Evolutionary conservation across 2,329 filamentous ascomycete genomes (phyloP), one percentile per base, ranked within the genome.

Genomic region (Alternaria brassicicola): DNA sequence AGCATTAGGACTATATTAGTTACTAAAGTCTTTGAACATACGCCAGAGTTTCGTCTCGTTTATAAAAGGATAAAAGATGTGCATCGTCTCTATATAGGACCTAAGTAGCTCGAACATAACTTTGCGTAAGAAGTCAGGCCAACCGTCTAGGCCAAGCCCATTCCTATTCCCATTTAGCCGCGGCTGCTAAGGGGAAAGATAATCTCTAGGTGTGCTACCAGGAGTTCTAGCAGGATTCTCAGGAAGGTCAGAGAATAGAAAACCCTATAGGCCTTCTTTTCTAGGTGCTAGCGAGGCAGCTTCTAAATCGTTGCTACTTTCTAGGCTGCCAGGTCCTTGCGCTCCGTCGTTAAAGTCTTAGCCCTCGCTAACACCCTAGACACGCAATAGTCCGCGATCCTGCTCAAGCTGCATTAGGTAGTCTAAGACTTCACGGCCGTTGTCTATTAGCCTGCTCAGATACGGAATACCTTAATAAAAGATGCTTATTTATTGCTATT

Each of bases 281-380:
- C 78, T 75, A n/a, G 81, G 76, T 19, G 78, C 78, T 35, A 78
- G 74, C 10, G 78, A 77, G 39, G 69, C 67, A 5, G 68, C 73
- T 55, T 81, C 79, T 25, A 78, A 77, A 23, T 78, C 74, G 59
- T 61, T 78, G 62, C 59, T 78, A 64, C 64, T 77, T 57, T 68
- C 75, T 43, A 60, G 74, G 43, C 70, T 76, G 17, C 66, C 67
- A 17, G 72, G 70, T 3, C 68, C 69, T 57, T 79, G 78, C 7
- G 76, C 73, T 50, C 78, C 80, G 23, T 85, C 81, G 43, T 85
- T 84, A 21, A 82, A 80, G 66, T 89, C 88, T 25, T 84, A 81
- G 30, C 90, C 91, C 77, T 96, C 92, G 3, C 93, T 92, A 59
- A 88, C 86, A 1, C 92, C 92, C 76, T 90, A 93, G 2, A 94